Evolutionary conservation across 768 basidiomycete genomes (phyloP).

Genomic region (Pisolithus orientalis): DNA sequence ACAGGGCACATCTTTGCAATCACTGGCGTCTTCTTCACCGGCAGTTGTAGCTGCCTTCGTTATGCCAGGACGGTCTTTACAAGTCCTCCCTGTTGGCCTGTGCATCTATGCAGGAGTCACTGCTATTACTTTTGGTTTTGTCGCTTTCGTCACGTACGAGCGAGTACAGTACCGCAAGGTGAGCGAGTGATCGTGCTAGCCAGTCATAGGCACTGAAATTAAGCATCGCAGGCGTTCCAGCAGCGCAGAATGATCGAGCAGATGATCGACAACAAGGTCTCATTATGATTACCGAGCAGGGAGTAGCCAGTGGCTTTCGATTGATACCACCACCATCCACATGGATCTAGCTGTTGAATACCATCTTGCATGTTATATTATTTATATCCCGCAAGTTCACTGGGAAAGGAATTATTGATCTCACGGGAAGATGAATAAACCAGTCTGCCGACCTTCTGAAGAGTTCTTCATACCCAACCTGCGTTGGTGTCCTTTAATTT

Average conservation of each 20-base stretch:
- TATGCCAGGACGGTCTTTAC: constrained; percentile 67
- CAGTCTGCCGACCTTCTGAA: too few species aligned
- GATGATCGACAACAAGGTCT: not conserved
- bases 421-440: too few species aligned
- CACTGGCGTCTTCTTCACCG: constrained; percentile 23
- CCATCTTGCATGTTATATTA: too few species aligned
- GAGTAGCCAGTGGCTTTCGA: too few species aligned
- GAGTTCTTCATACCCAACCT: too few species aligned
- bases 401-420: too few species aligned
- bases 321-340: too few species aligned
- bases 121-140: constrained; percentile 73
- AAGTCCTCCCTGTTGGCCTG: constrained; percentile 77
- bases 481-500: too few species aligned
- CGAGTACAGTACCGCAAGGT: constrained; percentile 84
- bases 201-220: too few species aligned
- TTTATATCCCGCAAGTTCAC: too few species aligned
- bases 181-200: constrained; percentile 13
- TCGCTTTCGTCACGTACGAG: constrained; percentile 82
- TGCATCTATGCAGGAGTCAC: constrained; percentile 84
- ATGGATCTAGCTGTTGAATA: too few species aligned
- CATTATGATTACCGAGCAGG: too few species aligned
- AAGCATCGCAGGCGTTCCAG: constrained; percentile 54
- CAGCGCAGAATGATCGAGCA: constrained; percentile 66
- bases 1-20: constrained; percentile 25
- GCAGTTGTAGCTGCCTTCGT: constrained; percentile 37